Percentiles rank a stretch among this genome's conserved stretches.
Conservation (phyloP, 2,329 filamentous ascomycete species). For the Ceratocystis cacaofunesta region DNA sequence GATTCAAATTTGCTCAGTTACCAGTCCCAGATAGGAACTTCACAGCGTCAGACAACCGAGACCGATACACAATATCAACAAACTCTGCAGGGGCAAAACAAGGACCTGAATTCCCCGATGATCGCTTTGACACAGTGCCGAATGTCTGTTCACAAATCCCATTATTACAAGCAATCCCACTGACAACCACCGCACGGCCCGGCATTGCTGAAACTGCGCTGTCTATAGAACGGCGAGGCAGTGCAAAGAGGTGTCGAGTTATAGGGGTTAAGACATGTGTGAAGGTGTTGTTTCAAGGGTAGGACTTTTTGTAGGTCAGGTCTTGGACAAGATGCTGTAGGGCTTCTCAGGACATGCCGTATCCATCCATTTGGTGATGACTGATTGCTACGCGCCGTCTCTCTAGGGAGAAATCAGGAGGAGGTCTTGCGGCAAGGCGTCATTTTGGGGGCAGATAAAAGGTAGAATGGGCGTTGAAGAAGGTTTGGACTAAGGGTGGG, state of each 20-base stretch:
- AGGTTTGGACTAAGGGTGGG: not conserved
- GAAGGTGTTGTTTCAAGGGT: not conserved
- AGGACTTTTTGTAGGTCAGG: not conserved
- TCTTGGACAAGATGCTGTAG: not conserved
- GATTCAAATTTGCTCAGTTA: not conserved
- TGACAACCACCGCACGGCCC: not conserved
- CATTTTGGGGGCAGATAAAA: not conserved
- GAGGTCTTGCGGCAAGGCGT: not conserved
- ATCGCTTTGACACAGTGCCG: not conserved
- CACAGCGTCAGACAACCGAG: not conserved
- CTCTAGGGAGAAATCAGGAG: not conserved
- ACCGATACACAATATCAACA: not conserved
- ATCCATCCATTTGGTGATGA: too few species aligned
- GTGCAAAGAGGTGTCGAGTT: not conserved
- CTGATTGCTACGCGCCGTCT: too few species aligned
- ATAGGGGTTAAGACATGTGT: not conserved
- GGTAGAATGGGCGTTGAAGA: not conserved
- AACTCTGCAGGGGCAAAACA: not conserved
- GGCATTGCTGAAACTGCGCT: conserved; percentile 3
- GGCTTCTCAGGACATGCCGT: not conserved
- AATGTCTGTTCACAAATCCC: not conserved
- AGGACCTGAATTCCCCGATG: not conserved
- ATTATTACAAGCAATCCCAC: not conserved
- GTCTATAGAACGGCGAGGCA: conserved; percentile 7
- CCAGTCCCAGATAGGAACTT: not conserved